These are phyloP conservation scores for Chlorella variabilis DNA, from an alignment of 163 green algal species.

Conservation along the genomic window DNA sequence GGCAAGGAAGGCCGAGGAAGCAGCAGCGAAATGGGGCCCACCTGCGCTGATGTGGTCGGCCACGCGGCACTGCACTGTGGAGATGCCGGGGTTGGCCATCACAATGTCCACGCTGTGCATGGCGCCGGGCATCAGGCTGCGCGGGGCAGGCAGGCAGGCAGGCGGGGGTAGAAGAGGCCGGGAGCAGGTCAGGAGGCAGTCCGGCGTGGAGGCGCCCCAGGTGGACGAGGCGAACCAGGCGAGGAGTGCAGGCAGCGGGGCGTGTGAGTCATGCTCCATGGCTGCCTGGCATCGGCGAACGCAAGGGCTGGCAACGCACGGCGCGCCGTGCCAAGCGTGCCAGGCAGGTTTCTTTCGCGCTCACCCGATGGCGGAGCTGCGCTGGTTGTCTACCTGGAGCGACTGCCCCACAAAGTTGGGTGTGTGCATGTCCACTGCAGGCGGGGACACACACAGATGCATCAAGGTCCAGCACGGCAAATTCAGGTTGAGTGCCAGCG, in stretches of 20 bases:
- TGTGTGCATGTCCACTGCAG: conserved; percentile 70
- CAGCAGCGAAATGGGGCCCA: background rate
- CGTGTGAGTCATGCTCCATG: too few relatives aligned
- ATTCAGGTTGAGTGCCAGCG: background rate
- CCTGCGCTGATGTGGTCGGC: conserved; percentile 69
- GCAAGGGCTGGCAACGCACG: too few relatives aligned
- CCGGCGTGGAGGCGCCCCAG: background rate
- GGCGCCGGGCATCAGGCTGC: conserved; percentile 52
- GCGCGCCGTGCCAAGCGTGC: too few relatives aligned
- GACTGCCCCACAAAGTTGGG: conserved; percentile 74
- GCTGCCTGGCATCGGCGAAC: too few relatives aligned
- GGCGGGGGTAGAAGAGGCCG: background rate
- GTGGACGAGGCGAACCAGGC: too few relatives aligned
- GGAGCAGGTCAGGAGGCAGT: background rate
- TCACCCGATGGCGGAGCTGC: conserved; percentile 34
- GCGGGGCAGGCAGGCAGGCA: background rate
- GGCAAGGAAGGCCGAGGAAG: background rate
- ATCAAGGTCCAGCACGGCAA: too few relatives aligned
- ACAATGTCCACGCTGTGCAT: conserved; percentile 58
- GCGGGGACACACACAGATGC: too few relatives aligned
- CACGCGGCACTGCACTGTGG: conserved; percentile 68
- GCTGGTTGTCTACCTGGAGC: conserved; percentile 49
- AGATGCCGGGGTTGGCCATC: conserved; percentile 28
- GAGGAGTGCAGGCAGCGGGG: too few relatives aligned
- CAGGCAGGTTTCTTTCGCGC: too few relatives aligned